Conservation (phyloP, 805 yeast species). For the Saturnispora sanitii region DNA sequence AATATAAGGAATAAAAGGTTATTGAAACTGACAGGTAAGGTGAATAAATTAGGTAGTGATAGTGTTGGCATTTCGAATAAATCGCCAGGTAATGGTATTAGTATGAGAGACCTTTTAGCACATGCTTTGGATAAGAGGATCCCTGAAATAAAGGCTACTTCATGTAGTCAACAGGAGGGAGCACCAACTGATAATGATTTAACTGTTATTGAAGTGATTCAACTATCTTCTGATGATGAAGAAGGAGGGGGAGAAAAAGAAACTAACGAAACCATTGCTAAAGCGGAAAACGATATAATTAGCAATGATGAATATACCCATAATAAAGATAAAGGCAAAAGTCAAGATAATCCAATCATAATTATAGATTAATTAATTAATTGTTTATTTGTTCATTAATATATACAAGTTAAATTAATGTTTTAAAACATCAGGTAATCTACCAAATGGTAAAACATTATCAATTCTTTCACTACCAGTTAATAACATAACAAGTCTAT, state of each 20-base stretch:
- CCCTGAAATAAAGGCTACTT: conserved; percentile 43
- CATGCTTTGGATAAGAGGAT: conserved; percentile 57
- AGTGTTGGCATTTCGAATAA: not conserved
- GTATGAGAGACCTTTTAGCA: conserved; percentile 33
- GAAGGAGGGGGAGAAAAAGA: too few species aligned
- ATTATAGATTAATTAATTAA: not conserved
- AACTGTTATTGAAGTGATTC: conserved; percentile 26
- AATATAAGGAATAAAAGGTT: conserved; percentile 7
- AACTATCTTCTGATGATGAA: conserved; percentile 12
- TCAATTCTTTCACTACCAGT: conserved; percentile 59
- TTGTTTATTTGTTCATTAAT: not conserved
- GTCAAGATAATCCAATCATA: not conserved
- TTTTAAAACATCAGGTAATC: conserved; percentile 54
- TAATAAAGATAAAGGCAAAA: too few species aligned
- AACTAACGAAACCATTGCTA: not conserved
- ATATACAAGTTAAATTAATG: conserved; percentile 30
- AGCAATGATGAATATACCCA: not conserved
- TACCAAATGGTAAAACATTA: conserved; percentile 67
- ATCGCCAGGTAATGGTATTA: not conserved
- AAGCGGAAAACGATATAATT: not conserved
- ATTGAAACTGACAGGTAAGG: conserved; percentile 32
- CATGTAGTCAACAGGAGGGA: conserved; percentile 17
- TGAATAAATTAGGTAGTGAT: not conserved
- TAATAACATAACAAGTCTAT: conserved; percentile 74
- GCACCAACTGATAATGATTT: conserved; percentile 39